Evolutionary conservation across 78 protist genomes (phyloP), one percentile per base, ranked within the genome.

Genomic region (slime mould (Dictyostelium discoideum)): DNA sequence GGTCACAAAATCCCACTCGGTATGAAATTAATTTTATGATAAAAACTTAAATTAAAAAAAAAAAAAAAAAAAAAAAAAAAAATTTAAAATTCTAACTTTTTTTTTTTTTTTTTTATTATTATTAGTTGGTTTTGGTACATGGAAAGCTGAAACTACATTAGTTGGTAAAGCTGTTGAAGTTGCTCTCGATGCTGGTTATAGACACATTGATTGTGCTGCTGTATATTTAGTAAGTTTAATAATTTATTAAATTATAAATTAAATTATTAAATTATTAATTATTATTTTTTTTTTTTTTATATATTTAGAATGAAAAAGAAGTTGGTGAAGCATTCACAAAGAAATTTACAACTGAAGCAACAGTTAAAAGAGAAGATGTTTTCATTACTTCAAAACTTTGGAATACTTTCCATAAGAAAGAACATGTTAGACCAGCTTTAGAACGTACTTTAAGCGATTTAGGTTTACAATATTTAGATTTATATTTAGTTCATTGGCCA

Each of bases 401-500:
- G 96, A 82, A 84, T 95, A 93, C 98, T 16, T 92, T 92, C 67
- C 98, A 96, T 67, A 48, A 50, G 39, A 24, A 32, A 29, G 78
- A 85, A 37, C 50, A 94, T 60, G 99, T 98, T 40, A 60, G 57
- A 29, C 79, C 86, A 13, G 98, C 97, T 26, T 77, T 39, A 32
- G 80, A 50, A 37, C 65, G 67, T 37, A 84, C 95, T 24, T 92
- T 98, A 9, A 37, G 40, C 29, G 96, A 93, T 46, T 86, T 97
- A 32, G 80, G 88, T 6, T 76, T 98, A 8, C 83, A 84, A 4
- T 97, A 97, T 89, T 72, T 98, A 48, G 99, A 98, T 79, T 92
- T 98, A 29, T 97, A 40, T 63, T 93, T 97, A 26, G 67, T 98
- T 44, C 99, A 98, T 85, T 96, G 97, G 97, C 99, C 99, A 57